Evolutionary conservation across 202 grass and related monocot genomes (phyloP).

Genomic region (Thinopyrum obtusiflorum): DNA sequence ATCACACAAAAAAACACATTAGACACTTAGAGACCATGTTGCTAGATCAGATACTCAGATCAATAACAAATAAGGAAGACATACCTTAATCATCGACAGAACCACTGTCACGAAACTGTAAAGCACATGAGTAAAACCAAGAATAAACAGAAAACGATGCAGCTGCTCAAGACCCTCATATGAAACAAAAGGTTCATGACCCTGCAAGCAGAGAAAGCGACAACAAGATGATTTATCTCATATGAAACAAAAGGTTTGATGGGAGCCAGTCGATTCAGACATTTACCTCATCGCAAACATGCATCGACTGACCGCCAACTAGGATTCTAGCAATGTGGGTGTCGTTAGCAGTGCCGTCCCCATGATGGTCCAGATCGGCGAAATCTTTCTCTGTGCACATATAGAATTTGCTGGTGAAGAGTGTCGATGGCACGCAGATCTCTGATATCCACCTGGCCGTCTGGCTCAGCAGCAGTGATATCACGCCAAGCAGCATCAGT

Average conservation of each 20-base stretch:
- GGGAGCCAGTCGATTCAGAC: neutral
- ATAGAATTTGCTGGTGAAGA: slow-evolving; percentile 74
- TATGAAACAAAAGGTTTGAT: neutral
- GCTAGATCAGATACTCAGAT: neutral
- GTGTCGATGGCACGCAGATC: slow-evolving; percentile 71
- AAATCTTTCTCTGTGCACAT: slow-evolving; percentile 72
- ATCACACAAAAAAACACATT: neutral
- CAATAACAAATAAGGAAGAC: neutral
- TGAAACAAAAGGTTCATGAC: slow-evolving; percentile 91
- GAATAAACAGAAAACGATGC: slow-evolving; percentile 86
- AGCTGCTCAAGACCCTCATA: slow-evolving; percentile 88
- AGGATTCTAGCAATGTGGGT: slow-evolving; percentile 37
- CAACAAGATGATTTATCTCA: neutral
- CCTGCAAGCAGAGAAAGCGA: slow-evolving; percentile 45
- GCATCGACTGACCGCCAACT: slow-evolving; percentile 24
- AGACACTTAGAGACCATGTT: neutral
- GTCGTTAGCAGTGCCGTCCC: slow-evolving; percentile 17
- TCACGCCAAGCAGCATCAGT: slow-evolving; percentile 85
- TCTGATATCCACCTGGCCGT: slow-evolving; percentile 80
- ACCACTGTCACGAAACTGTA: slow-evolving; percentile 93
- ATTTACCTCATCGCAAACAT: slow-evolving; percentile 60
- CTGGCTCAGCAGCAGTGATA: slow-evolving; percentile 96
- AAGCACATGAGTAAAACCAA: slow-evolving; percentile 88
- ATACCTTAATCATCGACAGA: slow-evolving; percentile 89
- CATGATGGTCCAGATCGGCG: slow-evolving; percentile 9